Evolutionary conservation across 164 flowering plant species (phyloP).

Genomic region (Hamamelis virginiana): DNA sequence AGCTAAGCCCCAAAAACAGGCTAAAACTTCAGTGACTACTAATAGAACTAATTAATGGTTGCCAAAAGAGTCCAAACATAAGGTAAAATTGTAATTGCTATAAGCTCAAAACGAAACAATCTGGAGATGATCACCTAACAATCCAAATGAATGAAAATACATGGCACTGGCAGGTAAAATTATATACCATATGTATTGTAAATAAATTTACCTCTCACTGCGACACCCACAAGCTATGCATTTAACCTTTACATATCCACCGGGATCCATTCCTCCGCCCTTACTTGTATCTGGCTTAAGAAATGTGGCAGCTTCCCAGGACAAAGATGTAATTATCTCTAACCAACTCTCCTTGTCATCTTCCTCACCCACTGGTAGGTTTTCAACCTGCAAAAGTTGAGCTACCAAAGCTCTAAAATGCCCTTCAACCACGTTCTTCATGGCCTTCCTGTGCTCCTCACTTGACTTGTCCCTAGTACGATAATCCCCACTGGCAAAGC

Average conservation of each 20-base stretch:
- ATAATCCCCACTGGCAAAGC: slow-evolving; percentile 83
- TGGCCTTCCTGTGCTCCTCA: slow-evolving; percentile 81
- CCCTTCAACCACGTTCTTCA: slow-evolving; percentile 93
- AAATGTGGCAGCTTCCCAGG: slow-evolving; percentile 96
- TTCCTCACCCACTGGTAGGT: slow-evolving; percentile 62
- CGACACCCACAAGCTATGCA: slow-evolving; percentile 89
- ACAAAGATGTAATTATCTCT: slow-evolving; percentile 83
- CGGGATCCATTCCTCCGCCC: slow-evolving; percentile 99
- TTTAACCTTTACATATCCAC: slow-evolving; percentile 96
- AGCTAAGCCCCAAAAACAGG: neutral
- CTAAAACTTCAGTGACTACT: neutral
- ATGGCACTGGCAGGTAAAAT: neutral
- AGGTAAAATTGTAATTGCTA: too few relatives aligned
- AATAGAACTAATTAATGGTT: neutral
- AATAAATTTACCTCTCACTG: slow-evolving; percentile 59
- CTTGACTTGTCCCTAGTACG: slow-evolving; percentile 61
- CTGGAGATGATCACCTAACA: too few relatives aligned
- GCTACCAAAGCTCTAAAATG: slow-evolving; percentile 96
- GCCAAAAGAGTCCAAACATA: neutral
- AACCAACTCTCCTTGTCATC: slow-evolving; percentile 76
- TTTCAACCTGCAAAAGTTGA: slow-evolving; percentile 90
- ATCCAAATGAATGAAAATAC: neutral
- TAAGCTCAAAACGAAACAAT: too few relatives aligned
- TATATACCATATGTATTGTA: neutral
- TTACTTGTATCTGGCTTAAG: slow-evolving; percentile 93